These are phyloP conservation scores for Paramecium biaurelia DNA, from an alignment of 73 alveolate species.

Conservation along the genomic window DNA sequence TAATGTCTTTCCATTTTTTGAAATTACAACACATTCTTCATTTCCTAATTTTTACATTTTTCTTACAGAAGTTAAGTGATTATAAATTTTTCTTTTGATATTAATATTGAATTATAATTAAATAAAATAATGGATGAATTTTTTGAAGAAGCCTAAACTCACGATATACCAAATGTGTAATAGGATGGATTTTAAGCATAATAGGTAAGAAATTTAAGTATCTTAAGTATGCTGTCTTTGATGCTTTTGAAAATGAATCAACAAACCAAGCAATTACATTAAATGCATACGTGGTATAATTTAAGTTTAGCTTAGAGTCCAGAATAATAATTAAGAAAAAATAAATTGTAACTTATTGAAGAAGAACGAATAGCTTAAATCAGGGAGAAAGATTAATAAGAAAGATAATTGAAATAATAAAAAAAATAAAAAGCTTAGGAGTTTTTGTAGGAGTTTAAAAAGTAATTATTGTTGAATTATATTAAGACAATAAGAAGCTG, in stretches of 20 bases:
- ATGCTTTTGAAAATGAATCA: not conserved
- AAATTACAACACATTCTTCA: not conserved
- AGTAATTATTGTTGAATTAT: not conserved
- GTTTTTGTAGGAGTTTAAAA: not conserved
- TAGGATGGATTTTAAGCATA: not conserved
- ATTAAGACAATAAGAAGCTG: not conserved
- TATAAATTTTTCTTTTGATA: not conserved
- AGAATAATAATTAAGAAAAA: not conserved
- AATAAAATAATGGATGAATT: not conserved
- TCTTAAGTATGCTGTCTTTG: not conserved
- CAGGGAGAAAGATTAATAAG: slow-evolving; percentile 16
- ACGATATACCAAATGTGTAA: not conserved
- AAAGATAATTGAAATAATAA: not conserved
- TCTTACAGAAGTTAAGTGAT: not conserved
- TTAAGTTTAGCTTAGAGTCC: not conserved
- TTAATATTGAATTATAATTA: not conserved
- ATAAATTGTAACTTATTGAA: not conserved
- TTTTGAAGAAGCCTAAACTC: not conserved
- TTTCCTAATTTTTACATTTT: not conserved
- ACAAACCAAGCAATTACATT: not conserved
- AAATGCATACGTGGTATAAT: not conserved
- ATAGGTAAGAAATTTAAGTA: not conserved
- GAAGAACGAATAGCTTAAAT: not conserved
- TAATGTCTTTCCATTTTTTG: no score
- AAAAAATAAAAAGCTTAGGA: not conserved